These are phyloP conservation scores for Solanum rostratum DNA, from an alignment of 257 asterid genomes.

Conservation along the genomic window DNA sequence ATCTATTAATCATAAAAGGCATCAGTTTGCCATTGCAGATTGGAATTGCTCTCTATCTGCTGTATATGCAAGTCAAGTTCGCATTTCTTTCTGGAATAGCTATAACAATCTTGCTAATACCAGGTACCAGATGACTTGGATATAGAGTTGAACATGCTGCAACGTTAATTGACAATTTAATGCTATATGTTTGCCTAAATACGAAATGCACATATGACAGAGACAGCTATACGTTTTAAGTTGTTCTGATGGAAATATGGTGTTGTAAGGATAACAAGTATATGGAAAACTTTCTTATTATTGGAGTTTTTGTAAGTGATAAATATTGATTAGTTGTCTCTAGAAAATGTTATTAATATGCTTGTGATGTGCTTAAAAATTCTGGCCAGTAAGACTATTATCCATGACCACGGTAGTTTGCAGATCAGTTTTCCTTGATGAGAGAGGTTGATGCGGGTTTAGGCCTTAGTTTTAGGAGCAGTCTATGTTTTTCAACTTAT, in stretches of 20 bases:
- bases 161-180: not conserved
- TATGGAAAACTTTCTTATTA: not conserved
- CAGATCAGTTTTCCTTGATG: not conserved
- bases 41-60: constrained; percentile 80
- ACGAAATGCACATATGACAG: not conserved
- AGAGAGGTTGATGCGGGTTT: not conserved
- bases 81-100: constrained; percentile 88
- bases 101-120: constrained; percentile 80
- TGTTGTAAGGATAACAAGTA: not conserved
- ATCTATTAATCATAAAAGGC: constrained; percentile 12
- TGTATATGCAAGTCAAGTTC: constrained; percentile 80
- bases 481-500: not conserved
- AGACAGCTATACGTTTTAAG: not conserved
- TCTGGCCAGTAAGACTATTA: not conserved
- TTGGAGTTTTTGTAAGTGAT: not conserved
- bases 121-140: constrained; percentile 34
- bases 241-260: not conserved
- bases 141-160: not conserved
- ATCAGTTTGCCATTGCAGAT: constrained; percentile 97
- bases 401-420: not conserved
- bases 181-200: not conserved
- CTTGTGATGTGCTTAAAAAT: not conserved
- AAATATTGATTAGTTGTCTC: not conserved
- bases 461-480: not conserved
- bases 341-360: not conserved